phyloP scores from a whole-genome alignment of 306 rosid genomes.

The Lagenaria siceraria region DNA sequence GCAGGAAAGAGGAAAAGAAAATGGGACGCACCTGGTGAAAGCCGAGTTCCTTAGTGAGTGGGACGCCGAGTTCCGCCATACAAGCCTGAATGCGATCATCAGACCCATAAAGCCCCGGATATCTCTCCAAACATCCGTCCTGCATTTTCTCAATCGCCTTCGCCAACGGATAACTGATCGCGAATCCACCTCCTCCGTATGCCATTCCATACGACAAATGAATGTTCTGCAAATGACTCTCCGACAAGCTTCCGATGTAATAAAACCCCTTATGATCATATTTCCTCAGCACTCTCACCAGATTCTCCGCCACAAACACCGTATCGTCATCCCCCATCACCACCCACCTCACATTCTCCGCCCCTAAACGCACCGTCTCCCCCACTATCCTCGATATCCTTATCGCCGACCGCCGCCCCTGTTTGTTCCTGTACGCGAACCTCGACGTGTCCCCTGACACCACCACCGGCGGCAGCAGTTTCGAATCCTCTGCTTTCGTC shows the following conservation, averaged over 20 bases:
- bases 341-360: constrained; percentile 64
- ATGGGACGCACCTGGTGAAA: constrained; percentile 64
- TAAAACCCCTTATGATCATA: constrained; percentile 68
- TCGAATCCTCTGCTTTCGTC: constrained; percentile 6
- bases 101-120: constrained; percentile 77
- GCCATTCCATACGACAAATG: constrained; percentile 88
- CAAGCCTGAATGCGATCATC: constrained; percentile 97
- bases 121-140: constrained; percentile 70
- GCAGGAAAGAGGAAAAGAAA: background rate
- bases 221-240: constrained; percentile 86
- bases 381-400: constrained; percentile 78
- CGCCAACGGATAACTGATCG: constrained; percentile 69
- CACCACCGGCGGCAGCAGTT: constrained; percentile 31
- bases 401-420: constrained; percentile 79
- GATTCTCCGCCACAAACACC: constrained; percentile 68
- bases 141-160: constrained; percentile 53
- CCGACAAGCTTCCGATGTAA: constrained; percentile 81
- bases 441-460: constrained; percentile 51
- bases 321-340: constrained; percentile 99
- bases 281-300: constrained; percentile 45
- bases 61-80: constrained; percentile 99
- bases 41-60: constrained; percentile 88
- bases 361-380: constrained; percentile 64
- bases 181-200: constrained; percentile 93
- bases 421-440: constrained; percentile 47